Conservation (phyloP, 2,329 filamentous ascomycete genomes). For the Phialocephala subalpina region DNA sequence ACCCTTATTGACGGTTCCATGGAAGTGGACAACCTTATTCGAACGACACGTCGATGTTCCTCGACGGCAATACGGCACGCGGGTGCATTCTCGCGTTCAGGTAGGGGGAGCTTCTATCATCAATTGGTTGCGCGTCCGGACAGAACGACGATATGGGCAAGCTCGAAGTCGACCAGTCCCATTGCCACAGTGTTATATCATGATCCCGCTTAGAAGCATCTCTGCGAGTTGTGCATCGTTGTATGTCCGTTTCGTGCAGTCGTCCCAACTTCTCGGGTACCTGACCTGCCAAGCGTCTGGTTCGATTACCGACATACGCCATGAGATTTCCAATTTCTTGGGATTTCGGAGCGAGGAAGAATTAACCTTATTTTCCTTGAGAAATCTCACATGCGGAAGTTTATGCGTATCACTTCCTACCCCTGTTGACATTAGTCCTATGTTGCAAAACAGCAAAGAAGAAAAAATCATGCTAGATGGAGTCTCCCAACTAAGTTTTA, state of each 20-base stretch:
- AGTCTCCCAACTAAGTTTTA: background rate
- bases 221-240: background rate
- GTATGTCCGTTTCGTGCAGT: background rate
- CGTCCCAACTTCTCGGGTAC: constrained; percentile 2
- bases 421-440: background rate
- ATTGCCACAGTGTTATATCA: background rate
- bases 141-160: background rate
- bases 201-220: background rate
- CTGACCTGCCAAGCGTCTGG: background rate
- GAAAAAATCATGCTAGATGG: background rate
- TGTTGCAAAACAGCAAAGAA: background rate
- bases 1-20: background rate
- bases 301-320: constrained; percentile 1
- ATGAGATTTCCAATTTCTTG: background rate
- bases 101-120: background rate
- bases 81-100: background rate
- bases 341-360: background rate
- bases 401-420: background rate
- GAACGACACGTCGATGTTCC: constrained; percentile 9
- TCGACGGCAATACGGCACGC: background rate
- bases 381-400: background rate
- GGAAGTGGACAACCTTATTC: constrained; percentile 5
- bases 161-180: constrained; percentile 7
- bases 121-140: background rate
- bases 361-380: constrained; percentile 1